A percentile compares a stretch with the other conserved stretches of the same genome.
phyloP scores from a whole-genome alignment of 2,329 filamentous ascomycete species.

The Coniochaeta sp. region DNA sequence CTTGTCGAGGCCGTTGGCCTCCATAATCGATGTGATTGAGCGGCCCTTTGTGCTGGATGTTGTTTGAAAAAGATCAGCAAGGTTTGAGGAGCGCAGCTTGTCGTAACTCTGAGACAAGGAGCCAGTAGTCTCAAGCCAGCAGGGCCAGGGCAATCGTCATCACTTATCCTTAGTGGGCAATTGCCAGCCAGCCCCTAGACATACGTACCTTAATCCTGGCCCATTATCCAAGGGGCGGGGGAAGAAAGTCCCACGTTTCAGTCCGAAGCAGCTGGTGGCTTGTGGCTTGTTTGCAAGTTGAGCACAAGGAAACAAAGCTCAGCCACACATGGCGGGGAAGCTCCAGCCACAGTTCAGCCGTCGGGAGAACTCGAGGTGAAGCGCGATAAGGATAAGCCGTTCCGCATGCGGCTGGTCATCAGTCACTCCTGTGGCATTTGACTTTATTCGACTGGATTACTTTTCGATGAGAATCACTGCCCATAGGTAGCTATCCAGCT shows the following conservation, averaged over 20 bases:
- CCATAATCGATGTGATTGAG: conserved; percentile 9
- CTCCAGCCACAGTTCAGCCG: not conserved
- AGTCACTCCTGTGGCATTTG: not conserved
- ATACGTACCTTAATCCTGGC: not conserved
- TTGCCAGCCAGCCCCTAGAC: no score
- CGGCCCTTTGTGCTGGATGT: not conserved
- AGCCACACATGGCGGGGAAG: not conserved
- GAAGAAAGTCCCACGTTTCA: not conserved
- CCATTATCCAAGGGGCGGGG: not conserved
- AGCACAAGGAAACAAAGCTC: no score
- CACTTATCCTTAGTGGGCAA: not conserved
- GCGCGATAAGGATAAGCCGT: not conserved
- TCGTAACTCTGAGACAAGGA: not conserved
- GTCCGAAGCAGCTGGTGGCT: no score
- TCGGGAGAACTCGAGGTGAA: not conserved
- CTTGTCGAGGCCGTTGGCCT: conserved; percentile 35
- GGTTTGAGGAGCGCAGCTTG: not conserved
- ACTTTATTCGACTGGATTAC: not conserved
- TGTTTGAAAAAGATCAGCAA: not conserved
- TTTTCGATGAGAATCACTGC: no score
- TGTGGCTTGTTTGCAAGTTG: no score
- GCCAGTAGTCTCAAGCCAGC: not conserved
- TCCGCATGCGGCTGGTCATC: not conserved
- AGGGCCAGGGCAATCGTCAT: not conserved
- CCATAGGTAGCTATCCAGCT: no score